phyloP scores from a whole-genome alignment of 495 filamentous ascomycete genomes.

The Neurospora pannonica region DNA sequence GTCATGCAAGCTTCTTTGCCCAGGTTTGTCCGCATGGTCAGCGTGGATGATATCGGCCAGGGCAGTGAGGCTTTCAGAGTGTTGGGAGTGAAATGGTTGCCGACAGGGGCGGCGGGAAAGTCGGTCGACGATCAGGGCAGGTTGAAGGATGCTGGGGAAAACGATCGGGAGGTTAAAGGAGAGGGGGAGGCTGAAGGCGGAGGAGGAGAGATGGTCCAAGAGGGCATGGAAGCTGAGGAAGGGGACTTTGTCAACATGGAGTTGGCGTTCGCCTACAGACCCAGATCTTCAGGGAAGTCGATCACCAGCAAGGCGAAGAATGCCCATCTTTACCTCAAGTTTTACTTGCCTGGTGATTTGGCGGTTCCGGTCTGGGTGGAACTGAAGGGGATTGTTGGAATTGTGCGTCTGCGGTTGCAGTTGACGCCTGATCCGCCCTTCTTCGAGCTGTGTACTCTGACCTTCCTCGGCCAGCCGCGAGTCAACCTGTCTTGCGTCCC shows the following conservation, averaged over 20 bases:
- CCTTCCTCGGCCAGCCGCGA: constrained; percentile 67
- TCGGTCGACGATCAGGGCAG: constrained; percentile 48
- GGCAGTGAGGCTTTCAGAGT: constrained; percentile 56
- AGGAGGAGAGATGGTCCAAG: constrained; percentile 32
- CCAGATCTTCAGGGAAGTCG: constrained; percentile 43
- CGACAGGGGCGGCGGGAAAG: constrained; percentile 51
- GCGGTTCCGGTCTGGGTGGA: constrained; percentile 65
- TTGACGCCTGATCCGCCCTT: constrained; percentile 65
- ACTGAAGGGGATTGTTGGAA: constrained; percentile 54
- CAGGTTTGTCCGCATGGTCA: constrained; percentile 55
- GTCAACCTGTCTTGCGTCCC: constrained; percentile 61
- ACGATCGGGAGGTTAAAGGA: constrained; percentile 42
- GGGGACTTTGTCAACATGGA: constrained; percentile 67
- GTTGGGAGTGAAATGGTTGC: constrained; percentile 56
- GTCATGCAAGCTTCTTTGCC: constrained; percentile 63
- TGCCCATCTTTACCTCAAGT: constrained; percentile 58
- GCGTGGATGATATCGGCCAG: constrained; percentile 60
- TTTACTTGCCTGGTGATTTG: constrained; percentile 52
- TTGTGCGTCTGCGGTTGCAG: constrained; percentile 55
- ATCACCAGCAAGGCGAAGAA: constrained; percentile 54
- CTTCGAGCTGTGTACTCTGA: constrained; percentile 58
- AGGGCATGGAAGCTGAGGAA: constrained; percentile 65
- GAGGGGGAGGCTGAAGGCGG: constrained; percentile 24
- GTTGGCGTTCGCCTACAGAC: constrained; percentile 59
- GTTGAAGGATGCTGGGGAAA: constrained; percentile 24